A percentile compares a stretch with the other conserved stretches of the same genome.
phyloP scores from a whole-genome alignment of 306 rosid genomes.

The Delonix regia region DNA sequence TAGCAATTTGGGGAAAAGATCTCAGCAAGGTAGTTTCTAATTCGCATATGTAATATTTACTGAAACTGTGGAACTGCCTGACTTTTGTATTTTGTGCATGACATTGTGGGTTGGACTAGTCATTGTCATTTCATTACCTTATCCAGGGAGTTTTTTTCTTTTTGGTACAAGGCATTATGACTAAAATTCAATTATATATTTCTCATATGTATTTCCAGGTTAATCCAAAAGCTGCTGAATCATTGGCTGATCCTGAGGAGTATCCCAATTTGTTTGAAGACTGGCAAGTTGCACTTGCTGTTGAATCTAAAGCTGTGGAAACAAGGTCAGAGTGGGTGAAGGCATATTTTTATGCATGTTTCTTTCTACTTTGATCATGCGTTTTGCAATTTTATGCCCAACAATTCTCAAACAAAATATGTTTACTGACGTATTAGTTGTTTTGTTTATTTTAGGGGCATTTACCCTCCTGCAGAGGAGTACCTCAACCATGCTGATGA shows the following conservation, averaged over 20 bases:
- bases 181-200: neutral
- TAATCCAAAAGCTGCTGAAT: slow-evolving; percentile 93
- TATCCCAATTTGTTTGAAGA: slow-evolving; percentile 93
- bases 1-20: slow-evolving; percentile 96
- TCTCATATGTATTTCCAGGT: slow-evolving; percentile 54
- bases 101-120: slow-evolving; percentile 15
- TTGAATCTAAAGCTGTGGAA: slow-evolving; percentile 76
- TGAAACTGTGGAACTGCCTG: slow-evolving; percentile 10
- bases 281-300: slow-evolving; percentile 96
- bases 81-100: slow-evolving; percentile 14
- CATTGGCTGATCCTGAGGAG: slow-evolving; percentile 98
- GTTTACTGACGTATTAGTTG: slow-evolving; percentile 29
- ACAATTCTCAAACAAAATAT: slow-evolving; percentile 16
- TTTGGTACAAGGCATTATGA: slow-evolving; percentile 4
- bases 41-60: neutral
- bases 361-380: slow-evolving; percentile 19
- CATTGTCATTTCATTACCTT: slow-evolving; percentile 10
- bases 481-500: slow-evolving; percentile 64
- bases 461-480: slow-evolving; percentile 71
- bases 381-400: neutral
- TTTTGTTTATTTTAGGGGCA: slow-evolving; percentile 58
- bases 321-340: slow-evolving; percentile 59
- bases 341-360: neutral
- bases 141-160: slow-evolving; percentile 26
- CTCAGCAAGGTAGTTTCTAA: slow-evolving; percentile 72